Percentiles rank a stretch among this genome's conserved stretches.
phyloP scores from a whole-genome alignment of 495 filamentous ascomycete species.

The Neurospora sp. region DNA sequence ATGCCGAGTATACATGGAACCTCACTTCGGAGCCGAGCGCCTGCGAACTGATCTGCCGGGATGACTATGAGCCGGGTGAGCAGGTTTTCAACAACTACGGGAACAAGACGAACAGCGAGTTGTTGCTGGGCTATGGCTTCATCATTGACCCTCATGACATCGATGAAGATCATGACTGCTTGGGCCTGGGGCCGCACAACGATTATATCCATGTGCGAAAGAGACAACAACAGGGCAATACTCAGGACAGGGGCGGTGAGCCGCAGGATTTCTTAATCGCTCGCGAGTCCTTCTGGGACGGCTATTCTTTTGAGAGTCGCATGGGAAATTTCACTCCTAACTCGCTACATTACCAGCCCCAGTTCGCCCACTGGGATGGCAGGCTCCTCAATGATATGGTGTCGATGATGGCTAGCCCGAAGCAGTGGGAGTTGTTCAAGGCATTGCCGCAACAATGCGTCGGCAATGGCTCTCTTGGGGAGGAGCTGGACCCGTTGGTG shows the following conservation, averaged over 20 bases:
- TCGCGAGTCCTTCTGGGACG: conserved; percentile 26
- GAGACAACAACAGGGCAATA: conserved; percentile 7
- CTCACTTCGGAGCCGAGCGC: conserved; percentile 11
- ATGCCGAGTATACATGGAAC: conserved; percentile 35
- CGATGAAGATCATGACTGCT: not conserved
- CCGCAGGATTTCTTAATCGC: conserved; percentile 31
- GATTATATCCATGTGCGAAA: conserved; percentile 40
- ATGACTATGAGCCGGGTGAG: conserved; percentile 19
- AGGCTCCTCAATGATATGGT: conserved; percentile 28
- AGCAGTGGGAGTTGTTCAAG: conserved; percentile 7
- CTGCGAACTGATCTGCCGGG: conserved; percentile 22
- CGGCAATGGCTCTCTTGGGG: not conserved
- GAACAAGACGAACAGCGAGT: conserved; percentile 41
- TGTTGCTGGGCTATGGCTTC: conserved; percentile 46
- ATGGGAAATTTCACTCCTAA: conserved; percentile 6
- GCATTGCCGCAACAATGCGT: not conserved
- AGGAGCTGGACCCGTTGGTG: conserved; percentile 7
- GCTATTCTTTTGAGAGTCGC: conserved; percentile 22
- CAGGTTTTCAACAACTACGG: conserved; percentile 49
- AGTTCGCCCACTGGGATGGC: conserved; percentile 33
- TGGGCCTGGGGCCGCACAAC: conserved; percentile 26
- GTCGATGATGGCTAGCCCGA: conserved; percentile 7
- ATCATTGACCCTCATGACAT: conserved; percentile 23
- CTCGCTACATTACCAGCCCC: conserved; percentile 17
- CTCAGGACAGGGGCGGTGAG: conserved; percentile 1